A percentile compares a stretch with the other conserved stretches of the same genome.
Conservation (phyloP, 495 filamentous ascomycete genomes). For the Penicillium alfredii region DNA sequence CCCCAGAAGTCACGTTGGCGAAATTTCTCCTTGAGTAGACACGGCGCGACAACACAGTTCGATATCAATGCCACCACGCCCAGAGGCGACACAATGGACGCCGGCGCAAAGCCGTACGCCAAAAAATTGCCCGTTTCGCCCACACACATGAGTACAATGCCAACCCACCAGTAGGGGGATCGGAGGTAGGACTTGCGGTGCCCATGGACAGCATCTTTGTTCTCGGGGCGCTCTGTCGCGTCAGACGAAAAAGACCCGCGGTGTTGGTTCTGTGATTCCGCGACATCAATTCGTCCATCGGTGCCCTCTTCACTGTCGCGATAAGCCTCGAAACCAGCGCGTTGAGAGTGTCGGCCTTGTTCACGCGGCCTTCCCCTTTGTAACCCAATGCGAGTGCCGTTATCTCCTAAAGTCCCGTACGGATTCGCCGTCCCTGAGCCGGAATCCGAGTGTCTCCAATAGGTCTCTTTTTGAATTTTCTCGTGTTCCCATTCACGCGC, state of each 20-base stretch:
- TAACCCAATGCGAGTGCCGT: not conserved
- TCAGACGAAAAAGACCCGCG: conserved; percentile 37
- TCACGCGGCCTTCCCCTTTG: conserved; percentile 7
- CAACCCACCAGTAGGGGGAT: conserved; percentile 94
- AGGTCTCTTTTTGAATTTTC: conserved; percentile 31
- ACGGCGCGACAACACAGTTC: conserved; percentile 92
- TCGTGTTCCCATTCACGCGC: conserved; percentile 54
- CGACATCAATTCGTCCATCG: conserved; percentile 11
- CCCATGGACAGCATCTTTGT: conserved; percentile 19
- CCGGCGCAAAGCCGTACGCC: conserved; percentile 97
- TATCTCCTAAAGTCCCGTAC: conserved; percentile 31
- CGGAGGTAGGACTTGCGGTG: conserved; percentile 66
- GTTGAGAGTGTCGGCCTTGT: conserved; percentile 4
- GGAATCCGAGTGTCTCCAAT: conserved; percentile 22
- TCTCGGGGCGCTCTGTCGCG: conserved; percentile 30
- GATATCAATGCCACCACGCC: conserved; percentile 93
- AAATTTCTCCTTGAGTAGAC: conserved; percentile 85
- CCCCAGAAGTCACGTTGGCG: conserved; percentile 82
- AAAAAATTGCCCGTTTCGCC: conserved; percentile 95
- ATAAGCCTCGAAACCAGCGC: conserved; percentile 20
- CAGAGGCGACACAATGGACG: conserved; percentile 93
- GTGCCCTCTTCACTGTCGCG: conserved; percentile 21
- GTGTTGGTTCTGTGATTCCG: conserved; percentile 16
- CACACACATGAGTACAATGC: conserved; percentile 83
- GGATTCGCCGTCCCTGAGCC: conserved; percentile 12